phyloP scores from a whole-genome alignment of 148 eudicot species.

The Persicaria tinctoria region DNA sequence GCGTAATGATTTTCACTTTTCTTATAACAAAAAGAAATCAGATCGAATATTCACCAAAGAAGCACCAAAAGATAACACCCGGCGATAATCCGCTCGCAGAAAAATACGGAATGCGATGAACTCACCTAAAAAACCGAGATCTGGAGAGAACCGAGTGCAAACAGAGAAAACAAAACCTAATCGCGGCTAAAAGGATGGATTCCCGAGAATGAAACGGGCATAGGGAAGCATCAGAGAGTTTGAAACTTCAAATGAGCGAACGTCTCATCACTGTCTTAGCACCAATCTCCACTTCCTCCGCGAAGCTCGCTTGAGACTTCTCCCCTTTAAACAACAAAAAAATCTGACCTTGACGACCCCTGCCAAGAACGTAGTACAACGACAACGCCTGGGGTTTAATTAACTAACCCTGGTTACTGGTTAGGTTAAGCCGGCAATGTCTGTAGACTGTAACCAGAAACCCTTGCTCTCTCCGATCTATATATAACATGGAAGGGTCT shows the following conservation, averaged over 20 bases:
- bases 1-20: neutral
- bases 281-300: conserved; percentile 3
- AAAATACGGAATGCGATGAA: conserved; percentile 43
- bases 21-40: neutral
- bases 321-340: neutral
- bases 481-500: neutral
- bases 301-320: too few relatives aligned
- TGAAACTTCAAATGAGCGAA: neutral
- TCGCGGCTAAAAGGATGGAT: neutral
- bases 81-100: neutral
- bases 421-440: too few relatives aligned
- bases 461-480: neutral
- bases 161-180: conserved; percentile 39
- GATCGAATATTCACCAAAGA: neutral
- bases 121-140: conserved; percentile 16
- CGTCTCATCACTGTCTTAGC: neutral
- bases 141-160: conserved; percentile 40
- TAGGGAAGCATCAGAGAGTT: neutral
- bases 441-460: neutral
- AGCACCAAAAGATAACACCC: conserved; percentile 16
- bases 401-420: neutral
- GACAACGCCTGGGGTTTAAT: neutral
- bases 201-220: neutral
- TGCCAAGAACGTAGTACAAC: neutral
- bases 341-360: neutral